These are phyloP conservation scores for Diutina sp. DNA, from an alignment of 1,139 yeast species.

Conservation along the genomic window DNA sequence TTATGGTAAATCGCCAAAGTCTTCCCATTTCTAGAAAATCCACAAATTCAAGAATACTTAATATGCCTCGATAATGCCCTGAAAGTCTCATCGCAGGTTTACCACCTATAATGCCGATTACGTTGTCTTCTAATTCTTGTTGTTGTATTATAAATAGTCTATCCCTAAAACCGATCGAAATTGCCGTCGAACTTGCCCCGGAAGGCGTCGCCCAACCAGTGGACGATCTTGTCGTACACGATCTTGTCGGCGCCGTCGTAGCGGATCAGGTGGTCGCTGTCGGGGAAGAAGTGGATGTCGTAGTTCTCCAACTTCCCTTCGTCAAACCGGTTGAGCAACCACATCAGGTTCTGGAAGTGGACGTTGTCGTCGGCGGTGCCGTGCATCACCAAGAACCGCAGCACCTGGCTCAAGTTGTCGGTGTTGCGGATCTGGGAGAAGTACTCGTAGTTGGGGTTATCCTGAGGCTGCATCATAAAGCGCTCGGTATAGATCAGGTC, in stretches of 20 bases:
- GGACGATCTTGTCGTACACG: constrained; percentile 59
- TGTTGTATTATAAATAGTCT: not conserved
- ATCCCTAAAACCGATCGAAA: not conserved
- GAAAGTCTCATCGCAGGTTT: no score
- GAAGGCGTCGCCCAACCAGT: constrained; percentile 65
- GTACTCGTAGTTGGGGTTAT: constrained; percentile 36
- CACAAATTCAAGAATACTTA: no score
- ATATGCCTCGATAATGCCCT: no score
- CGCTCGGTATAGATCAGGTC: constrained; percentile 86
- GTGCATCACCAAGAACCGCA: constrained; percentile 73
- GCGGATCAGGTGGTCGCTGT: constrained; percentile 74
- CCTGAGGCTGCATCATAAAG: constrained; percentile 61
- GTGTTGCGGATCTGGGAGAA: constrained; percentile 35
- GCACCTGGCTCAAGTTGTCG: constrained; percentile 30
- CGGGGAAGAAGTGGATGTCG: constrained; percentile 87
- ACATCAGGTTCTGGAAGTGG: constrained; percentile 76
- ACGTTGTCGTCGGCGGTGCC: constrained; percentile 98
- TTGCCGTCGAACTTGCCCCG: constrained; percentile 28
- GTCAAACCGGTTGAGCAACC: constrained; percentile 62
- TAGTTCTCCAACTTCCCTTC: constrained; percentile 57
- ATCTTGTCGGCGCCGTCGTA: constrained; percentile 70
- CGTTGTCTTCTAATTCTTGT: not conserved
- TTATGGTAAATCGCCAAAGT: no score
- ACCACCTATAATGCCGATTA: not conserved
- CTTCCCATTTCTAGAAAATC: no score